phyloP scores from a whole-genome alignment of 257 asterid genomes.

The Capsicum chinense region DNA sequence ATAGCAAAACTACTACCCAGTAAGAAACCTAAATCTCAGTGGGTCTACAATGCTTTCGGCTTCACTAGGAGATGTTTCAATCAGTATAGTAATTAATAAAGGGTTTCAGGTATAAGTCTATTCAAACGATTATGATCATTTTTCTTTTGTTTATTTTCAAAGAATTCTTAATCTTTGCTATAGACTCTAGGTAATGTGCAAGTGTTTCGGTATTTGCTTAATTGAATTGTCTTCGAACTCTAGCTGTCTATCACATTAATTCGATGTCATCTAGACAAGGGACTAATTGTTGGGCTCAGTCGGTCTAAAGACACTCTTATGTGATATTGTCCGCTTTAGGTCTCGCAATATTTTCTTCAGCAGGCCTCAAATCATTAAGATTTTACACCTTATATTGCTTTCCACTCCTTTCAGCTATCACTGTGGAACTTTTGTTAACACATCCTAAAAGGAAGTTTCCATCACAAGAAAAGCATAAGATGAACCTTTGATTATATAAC shows the following conservation, averaged over 20 bases:
- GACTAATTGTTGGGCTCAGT: too few species aligned
- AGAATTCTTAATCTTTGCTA: neutral
- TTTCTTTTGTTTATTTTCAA: neutral
- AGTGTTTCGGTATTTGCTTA: neutral
- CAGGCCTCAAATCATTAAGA: too few species aligned
- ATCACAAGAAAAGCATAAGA: neutral
- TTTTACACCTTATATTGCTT: too few species aligned
- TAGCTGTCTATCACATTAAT: too few species aligned
- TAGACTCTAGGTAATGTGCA: neutral
- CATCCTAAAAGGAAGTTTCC: neutral
- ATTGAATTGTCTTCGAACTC: neutral
- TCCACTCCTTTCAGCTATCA: too few species aligned
- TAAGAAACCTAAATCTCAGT: neutral
- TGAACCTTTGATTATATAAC: neutral
- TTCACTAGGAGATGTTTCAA: conserved; percentile 7
- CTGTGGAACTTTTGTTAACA: too few species aligned
- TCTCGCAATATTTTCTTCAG: too few species aligned
- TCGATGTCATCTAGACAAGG: neutral
- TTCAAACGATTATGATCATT: neutral
- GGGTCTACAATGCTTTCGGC: neutral
- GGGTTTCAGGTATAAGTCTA: neutral
- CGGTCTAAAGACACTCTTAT: too few species aligned
- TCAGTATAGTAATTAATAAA: neutral
- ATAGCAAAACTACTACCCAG: neutral
- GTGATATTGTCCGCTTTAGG: too few species aligned